Conservation (phyloP, 495 filamentous ascomycete genomes). For the Trichoderma erinaceum region DNA sequence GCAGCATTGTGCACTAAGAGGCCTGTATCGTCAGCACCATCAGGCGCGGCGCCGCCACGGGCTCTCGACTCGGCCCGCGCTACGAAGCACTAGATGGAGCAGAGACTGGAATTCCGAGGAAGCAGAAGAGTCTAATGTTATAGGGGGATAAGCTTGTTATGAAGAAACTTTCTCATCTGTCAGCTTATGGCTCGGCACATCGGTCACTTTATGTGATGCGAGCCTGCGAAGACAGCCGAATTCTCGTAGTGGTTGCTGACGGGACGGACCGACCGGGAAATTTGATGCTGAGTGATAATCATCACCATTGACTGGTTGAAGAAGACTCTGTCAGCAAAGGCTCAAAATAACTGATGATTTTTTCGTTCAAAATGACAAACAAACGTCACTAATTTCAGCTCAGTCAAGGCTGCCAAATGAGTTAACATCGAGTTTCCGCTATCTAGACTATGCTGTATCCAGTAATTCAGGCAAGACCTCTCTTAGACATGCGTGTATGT, state of each 20-base stretch:
- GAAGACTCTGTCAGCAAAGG: neutral
- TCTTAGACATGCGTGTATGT: too few relatives aligned
- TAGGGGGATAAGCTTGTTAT: neutral
- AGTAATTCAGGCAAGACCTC: too few relatives aligned
- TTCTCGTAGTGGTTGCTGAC: neutral
- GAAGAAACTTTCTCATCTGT: neutral
- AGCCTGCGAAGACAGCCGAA: neutral
- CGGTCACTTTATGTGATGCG: neutral
- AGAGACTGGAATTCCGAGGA: neutral
- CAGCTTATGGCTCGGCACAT: neutral
- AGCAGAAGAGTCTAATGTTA: neutral
- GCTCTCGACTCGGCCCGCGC: conserved; percentile 7
- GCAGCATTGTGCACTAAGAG: neutral
- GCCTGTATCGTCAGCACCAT: conserved; percentile 11
- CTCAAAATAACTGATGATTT: too few relatives aligned
- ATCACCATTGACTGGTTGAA: neutral
- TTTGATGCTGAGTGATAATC: neutral
- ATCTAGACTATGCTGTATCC: too few relatives aligned
- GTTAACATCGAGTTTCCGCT: too few relatives aligned
- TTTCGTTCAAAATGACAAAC: too few relatives aligned
- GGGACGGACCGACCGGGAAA: conserved; percentile 5
- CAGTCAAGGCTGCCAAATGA: too few relatives aligned
- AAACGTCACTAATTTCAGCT: too few relatives aligned
- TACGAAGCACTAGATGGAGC: neutral
- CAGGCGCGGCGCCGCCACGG: neutral